Base-by-base conservation (phyloP, 208 protist genomes). In the Crithidia thermophila region DNA sequence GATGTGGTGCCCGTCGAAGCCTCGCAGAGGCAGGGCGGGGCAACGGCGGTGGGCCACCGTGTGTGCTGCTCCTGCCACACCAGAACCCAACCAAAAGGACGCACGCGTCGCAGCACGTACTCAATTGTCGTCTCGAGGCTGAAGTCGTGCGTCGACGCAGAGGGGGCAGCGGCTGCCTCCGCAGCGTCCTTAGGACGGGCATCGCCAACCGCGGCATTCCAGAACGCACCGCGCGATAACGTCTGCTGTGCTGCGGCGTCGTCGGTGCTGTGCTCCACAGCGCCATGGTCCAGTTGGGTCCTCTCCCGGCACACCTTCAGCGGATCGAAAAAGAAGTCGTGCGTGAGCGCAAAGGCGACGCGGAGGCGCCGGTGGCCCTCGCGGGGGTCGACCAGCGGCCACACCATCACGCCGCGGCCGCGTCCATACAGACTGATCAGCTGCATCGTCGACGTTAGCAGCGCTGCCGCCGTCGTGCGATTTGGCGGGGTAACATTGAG, bases 11-110 rank as follows among this genome's bases (percentile, higher is more conserved):
- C 18, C 25, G 21, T 21, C 3, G 18, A 21, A 14, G 2, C 16
- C 34, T 34, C 33, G 21, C 27, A 28, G 43, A 67, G 34, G 23
- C 56, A 60, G n/a, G 69, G 62, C 37, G 69, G 61, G 8, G 60
- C 37, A 7, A 69, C 69, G 5, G 69, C 60, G 11, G 69, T 75
- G 10, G 72, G 67, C 78, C 78, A 84, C 13, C 36, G 28, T 11
- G 62, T 63, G 52, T 82, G 79, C 42, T 70, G 63, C 30, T 82
- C 72, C 50, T 88, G 82, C 45, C 76, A 77, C 16, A 88, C 73
- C 16, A 85, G 42, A 0, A 74, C 28, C 79, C 82, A 88, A 6
- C 79, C 82, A 11, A 52, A 30, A 2, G 39, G 0, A 7, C 50
- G 31, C 28, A 79, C 7, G 4, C 27, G 37, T 2, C 13, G 14